These are phyloP conservation scores for Phytophthora nicotianae DNA, from an alignment of 352 stramenopile species.

Conservation along the genomic window DNA sequence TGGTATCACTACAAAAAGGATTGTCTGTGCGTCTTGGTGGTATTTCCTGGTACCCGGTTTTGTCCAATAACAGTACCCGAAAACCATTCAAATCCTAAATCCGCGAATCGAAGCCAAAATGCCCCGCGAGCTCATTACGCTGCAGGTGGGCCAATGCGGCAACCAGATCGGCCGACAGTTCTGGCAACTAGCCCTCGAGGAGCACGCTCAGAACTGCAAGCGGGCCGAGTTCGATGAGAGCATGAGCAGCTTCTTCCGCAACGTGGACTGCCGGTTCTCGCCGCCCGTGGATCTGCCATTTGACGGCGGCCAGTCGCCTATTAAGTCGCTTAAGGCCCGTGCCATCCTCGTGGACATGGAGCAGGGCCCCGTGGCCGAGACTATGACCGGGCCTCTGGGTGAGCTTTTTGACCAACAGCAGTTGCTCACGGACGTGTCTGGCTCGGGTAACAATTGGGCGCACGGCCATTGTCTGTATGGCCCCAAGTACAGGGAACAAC, in stretches of 20 bases:
- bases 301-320: slow-evolving; percentile 37
- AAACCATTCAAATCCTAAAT: slow-evolving; percentile 1
- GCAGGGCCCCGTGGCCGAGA: slow-evolving; percentile 88
- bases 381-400: slow-evolving; percentile 74
- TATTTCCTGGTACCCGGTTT: too few species aligned
- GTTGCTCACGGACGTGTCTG: slow-evolving; percentile 89
- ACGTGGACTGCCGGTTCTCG: slow-evolving; percentile 78
- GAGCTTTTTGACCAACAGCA: slow-evolving; percentile 91
- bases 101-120: slow-evolving; percentile 37
- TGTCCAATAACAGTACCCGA: slow-evolving; percentile 2
- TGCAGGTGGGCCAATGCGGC: slow-evolving; percentile 94
- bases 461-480: slow-evolving; percentile 91
- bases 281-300: slow-evolving; percentile 61
- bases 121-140: slow-evolving; percentile 86
- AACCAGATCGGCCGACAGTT: slow-evolving; percentile 95
- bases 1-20: too few species aligned
- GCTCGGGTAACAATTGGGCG: slow-evolving; percentile 94
- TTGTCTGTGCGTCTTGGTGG: too few species aligned
- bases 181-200: slow-evolving; percentile 90
- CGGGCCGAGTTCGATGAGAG: slow-evolving; percentile 83
- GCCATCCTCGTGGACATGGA: slow-evolving; percentile 95
- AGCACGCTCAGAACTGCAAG: slow-evolving; percentile 83
- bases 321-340: slow-evolving; percentile 74
- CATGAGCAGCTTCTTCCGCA: slow-evolving; percentile 94
- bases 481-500: slow-evolving; percentile 82